These are phyloP conservation scores for Sisymbrium irio DNA, from an alignment of 345 rosid genomes.

Conservation along the genomic window DNA sequence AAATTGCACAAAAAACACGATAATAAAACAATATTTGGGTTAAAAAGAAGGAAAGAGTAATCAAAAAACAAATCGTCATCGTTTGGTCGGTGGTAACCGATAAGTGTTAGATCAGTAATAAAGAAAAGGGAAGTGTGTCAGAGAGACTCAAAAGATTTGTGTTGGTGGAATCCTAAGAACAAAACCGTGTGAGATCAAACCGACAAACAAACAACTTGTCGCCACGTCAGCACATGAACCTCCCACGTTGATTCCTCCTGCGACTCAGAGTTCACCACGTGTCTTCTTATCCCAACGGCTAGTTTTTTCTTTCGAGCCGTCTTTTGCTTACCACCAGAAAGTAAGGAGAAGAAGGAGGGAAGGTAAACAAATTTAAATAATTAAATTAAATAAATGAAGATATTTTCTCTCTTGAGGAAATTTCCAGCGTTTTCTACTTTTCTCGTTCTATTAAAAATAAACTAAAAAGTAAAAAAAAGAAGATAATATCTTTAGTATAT, in stretches of 20 bases:
- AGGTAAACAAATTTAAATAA: not conserved
- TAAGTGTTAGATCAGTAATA: not conserved
- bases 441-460: constrained; percentile 14
- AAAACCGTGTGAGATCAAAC: constrained; percentile 36
- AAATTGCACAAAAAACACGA: not conserved
- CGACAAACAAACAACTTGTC: constrained; percentile 41
- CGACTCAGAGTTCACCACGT: constrained; percentile 36
- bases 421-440: constrained; percentile 23
- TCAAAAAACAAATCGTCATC: not conserved
- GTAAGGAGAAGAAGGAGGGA: not conserved
- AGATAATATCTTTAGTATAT: not conserved
- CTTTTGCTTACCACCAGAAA: constrained; percentile 19
- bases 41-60: not conserved
- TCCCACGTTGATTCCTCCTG: constrained; percentile 22
- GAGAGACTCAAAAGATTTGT: constrained; percentile 4
- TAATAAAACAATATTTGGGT: not conserved
- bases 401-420: constrained; percentile 20
- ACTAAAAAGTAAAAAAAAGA: not conserved
- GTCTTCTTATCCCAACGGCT: constrained; percentile 35
- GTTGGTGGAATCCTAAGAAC: constrained; percentile 11
- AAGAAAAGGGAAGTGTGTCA: not conserved
- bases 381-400: no score
- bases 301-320: constrained; percentile 30
- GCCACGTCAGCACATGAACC: constrained; percentile 43
- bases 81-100: constrained; percentile 24